These are phyloP conservation scores for Shiraia bambusicola DNA, from an alignment of 2,329 filamentous ascomycete species.

Conservation along the genomic window DNA sequence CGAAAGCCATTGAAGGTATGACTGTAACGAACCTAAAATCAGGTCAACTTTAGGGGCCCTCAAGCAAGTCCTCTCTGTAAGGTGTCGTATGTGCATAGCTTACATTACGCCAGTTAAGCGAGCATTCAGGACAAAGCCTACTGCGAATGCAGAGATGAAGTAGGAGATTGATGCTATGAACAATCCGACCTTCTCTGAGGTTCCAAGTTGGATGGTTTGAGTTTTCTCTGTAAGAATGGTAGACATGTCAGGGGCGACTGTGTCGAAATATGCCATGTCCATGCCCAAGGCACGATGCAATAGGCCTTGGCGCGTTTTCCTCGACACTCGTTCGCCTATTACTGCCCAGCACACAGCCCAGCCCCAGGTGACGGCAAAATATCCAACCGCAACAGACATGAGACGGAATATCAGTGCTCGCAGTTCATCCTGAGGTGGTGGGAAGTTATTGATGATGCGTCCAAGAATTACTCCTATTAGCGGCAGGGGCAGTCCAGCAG, in stretches of 20 bases:
- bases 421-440: conserved; percentile 49
- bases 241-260: conserved; percentile 52
- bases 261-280: conserved; percentile 56
- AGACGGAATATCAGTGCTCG: conserved; percentile 46
- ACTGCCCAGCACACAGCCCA: conserved; percentile 55
- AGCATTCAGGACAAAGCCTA: conserved; percentile 49
- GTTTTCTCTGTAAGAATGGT: conserved; percentile 49
- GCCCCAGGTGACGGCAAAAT: conserved; percentile 53
- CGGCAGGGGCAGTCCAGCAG: conserved; percentile 61
- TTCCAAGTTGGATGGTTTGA: conserved; percentile 50
- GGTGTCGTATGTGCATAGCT: conserved; percentile 1
- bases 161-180: conserved; percentile 51
- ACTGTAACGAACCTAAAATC: conserved; percentile 43
- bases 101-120: conserved; percentile 46
- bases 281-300: conserved; percentile 53
- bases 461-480: conserved; percentile 61
- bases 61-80: background rate
- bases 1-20: conserved; percentile 52
- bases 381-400: conserved; percentile 49
- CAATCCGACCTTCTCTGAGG: conserved; percentile 51
- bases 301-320: conserved; percentile 50
- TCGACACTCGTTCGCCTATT: conserved; percentile 52
- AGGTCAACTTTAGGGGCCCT: conserved; percentile 5
- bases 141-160: conserved; percentile 49
- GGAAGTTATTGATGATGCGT: conserved; percentile 54